Evolutionary conservation across 805 yeast species (phyloP).

Genomic region (Yarrowia yakushimensis): DNA sequence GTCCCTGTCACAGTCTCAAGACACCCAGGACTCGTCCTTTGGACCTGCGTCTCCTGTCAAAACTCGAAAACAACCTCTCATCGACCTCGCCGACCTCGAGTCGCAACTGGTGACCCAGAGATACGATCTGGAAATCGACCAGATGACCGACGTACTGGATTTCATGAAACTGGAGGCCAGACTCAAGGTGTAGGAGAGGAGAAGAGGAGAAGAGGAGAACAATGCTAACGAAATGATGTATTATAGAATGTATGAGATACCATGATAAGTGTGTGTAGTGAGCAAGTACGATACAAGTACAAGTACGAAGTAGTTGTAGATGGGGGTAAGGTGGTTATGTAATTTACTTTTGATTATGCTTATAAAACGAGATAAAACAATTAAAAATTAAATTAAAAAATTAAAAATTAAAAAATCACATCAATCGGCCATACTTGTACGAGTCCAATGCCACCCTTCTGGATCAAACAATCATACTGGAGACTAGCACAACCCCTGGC

Average conservation of each 20-base stretch:
- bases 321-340: too few relatives aligned
- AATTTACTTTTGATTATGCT: too few relatives aligned
- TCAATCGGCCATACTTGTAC: too few relatives aligned
- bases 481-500: too few relatives aligned
- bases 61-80: background rate
- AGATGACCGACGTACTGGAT: conserved; percentile 18
- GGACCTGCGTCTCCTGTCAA: background rate
- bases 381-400: too few relatives aligned
- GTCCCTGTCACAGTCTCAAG: background rate
- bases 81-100: background rate
- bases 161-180: conserved; percentile 15
- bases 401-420: too few relatives aligned
- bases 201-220: background rate
- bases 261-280: too few relatives aligned
- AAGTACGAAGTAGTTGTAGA: too few relatives aligned
- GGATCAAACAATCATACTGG: too few relatives aligned
- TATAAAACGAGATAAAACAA: too few relatives aligned
- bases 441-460: too few relatives aligned
- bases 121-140: conserved; percentile 16
- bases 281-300: too few relatives aligned
- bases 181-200: background rate
- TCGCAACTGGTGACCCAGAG: conserved; percentile 9
- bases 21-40: background rate
- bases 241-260: conserved; percentile 12
- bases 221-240: conserved; percentile 10